Evolutionary conservation across 2,329 filamentous ascomycete species (phyloP).

Genomic region (Verticillium nonalfalfae): DNA sequence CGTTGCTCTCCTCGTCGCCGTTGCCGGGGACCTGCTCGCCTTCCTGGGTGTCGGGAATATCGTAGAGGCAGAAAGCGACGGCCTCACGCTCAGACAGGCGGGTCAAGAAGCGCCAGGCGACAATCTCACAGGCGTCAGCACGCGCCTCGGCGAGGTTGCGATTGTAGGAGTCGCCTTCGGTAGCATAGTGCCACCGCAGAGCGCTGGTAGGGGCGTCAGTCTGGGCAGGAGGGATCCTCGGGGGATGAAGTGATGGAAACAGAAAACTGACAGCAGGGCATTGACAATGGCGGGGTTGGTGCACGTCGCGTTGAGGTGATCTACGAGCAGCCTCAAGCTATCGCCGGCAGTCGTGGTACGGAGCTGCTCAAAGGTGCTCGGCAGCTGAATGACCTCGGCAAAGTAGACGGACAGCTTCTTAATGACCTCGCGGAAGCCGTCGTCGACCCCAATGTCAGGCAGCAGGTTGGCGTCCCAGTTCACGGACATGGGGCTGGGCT

Average conservation of each 20-base stretch:
- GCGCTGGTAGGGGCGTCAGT: slow-evolving; percentile 40
- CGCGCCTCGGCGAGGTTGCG: slow-evolving; percentile 58
- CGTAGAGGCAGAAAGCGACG: slow-evolving; percentile 68
- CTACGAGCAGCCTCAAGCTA: slow-evolving; percentile 51
- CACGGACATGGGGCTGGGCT: slow-evolving; percentile 26
- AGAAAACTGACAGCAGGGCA: slow-evolving; percentile 58
- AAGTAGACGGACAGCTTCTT: slow-evolving; percentile 62
- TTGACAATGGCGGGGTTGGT: slow-evolving; percentile 66
- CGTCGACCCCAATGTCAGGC: slow-evolving; percentile 50
- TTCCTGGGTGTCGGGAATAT: slow-evolving; percentile 48
- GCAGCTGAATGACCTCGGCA: slow-evolving; percentile 53
- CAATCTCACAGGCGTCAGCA: slow-evolving; percentile 71
- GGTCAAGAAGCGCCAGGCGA: slow-evolving; percentile 72
- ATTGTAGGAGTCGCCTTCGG: slow-evolving; percentile 51
- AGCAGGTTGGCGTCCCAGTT: slow-evolving; percentile 30
- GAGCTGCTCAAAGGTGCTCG: slow-evolving; percentile 68
- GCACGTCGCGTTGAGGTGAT: slow-evolving; percentile 56
- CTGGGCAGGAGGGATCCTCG: not conserved
- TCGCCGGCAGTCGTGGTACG: slow-evolving; percentile 58
- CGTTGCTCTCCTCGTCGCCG: slow-evolving; percentile 37
- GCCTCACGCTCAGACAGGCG: slow-evolving; percentile 66
- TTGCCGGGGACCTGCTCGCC: slow-evolving; percentile 11
- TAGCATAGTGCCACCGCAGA: slow-evolving; percentile 67
- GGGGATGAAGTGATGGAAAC: not conserved
- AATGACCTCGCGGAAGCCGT: slow-evolving; percentile 58